Evolutionary conservation across 176 grass and related monocot species (phyloP).

Genomic region (Oryza glaberrima): DNA sequence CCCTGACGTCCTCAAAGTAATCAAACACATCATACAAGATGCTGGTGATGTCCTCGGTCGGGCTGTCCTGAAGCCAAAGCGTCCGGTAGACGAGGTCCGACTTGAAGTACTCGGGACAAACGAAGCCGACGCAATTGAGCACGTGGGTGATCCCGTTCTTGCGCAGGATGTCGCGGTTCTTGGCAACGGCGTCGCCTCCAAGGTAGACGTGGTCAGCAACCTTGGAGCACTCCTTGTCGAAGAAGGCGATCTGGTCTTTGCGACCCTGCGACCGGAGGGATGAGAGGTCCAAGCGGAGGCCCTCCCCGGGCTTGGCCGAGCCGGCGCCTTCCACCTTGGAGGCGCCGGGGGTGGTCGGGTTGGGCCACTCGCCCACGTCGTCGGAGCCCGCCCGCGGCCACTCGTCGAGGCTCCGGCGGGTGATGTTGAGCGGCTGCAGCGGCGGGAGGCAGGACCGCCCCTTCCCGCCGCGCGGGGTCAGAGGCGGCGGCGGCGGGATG

Average conservation of each 20-base stretch:
- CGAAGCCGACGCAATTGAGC: slow-evolving; percentile 96
- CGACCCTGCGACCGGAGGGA: slow-evolving; percentile 61
- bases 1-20: slow-evolving; percentile 98
- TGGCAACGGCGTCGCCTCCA: slow-evolving; percentile 85
- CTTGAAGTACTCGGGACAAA: slow-evolving; percentile 96
- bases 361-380: slow-evolving; percentile 92
- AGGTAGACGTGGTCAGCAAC: slow-evolving; percentile 95
- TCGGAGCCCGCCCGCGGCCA: slow-evolving; percentile 89
- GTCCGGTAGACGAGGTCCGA: slow-evolving; percentile 86
- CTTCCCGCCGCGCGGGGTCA: slow-evolving; percentile 75
- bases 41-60: slow-evolving; percentile 98
- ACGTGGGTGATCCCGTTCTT: slow-evolving; percentile 95
- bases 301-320: slow-evolving; percentile 58
- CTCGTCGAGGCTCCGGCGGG: slow-evolving; percentile 77
- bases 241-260: slow-evolving; percentile 98
- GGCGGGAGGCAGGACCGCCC: slow-evolving; percentile 69
- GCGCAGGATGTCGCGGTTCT: slow-evolving; percentile 79
- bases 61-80: slow-evolving; percentile 98
- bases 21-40: slow-evolving; percentile 98
- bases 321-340: slow-evolving; percentile 41
- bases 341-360: slow-evolving; percentile 78
- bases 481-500: slow-evolving; percentile 53
- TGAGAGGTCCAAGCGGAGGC: slow-evolving; percentile 75
- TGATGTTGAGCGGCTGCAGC: slow-evolving; percentile 87
- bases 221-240: slow-evolving; percentile 99